Evolutionary conservation across 2,329 filamentous ascomycete genomes (phyloP).

Genomic region (Penicillium sp.): DNA sequence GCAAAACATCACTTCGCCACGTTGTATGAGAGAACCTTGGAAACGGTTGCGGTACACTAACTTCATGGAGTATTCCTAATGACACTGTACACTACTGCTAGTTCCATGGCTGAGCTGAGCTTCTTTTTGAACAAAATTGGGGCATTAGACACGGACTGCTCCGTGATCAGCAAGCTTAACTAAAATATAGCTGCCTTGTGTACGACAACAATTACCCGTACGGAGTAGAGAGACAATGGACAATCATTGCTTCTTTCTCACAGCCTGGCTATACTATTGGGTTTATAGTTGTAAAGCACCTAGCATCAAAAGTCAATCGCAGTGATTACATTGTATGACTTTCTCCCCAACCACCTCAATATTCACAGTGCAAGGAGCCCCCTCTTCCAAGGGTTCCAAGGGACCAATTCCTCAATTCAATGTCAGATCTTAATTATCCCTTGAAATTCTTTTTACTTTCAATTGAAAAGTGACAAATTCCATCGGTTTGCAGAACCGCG

Average conservation of each 20-base stretch:
- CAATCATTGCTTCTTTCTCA: neutral
- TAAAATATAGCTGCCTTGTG: neutral
- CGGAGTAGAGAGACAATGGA: neutral
- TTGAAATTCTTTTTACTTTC: neutral
- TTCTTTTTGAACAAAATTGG: no score
- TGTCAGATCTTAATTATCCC: constrained; percentile 4
- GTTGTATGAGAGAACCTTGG: no score
- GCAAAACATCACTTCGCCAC: no score
- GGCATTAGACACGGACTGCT: neutral
- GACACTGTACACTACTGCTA: no score
- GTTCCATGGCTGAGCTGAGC: neutral
- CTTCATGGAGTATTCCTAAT: no score
- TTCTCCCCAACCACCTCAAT: constrained; percentile 8
- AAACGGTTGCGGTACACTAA: no score
- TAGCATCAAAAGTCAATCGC: neutral
- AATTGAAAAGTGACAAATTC: neutral
- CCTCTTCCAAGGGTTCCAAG: neutral
- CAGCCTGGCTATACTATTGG: neutral
- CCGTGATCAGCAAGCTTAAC: neutral
- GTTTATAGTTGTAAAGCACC: neutral
- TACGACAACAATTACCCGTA: neutral
- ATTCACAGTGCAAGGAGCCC: constrained; percentile 9
- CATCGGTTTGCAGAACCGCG: constrained; percentile 2
- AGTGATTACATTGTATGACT: neutral
- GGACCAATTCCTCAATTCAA: constrained; percentile 4